Evolutionary conservation across 306 rosid genomes (phyloP).

Genomic region (Vigna nakashimae): DNA sequence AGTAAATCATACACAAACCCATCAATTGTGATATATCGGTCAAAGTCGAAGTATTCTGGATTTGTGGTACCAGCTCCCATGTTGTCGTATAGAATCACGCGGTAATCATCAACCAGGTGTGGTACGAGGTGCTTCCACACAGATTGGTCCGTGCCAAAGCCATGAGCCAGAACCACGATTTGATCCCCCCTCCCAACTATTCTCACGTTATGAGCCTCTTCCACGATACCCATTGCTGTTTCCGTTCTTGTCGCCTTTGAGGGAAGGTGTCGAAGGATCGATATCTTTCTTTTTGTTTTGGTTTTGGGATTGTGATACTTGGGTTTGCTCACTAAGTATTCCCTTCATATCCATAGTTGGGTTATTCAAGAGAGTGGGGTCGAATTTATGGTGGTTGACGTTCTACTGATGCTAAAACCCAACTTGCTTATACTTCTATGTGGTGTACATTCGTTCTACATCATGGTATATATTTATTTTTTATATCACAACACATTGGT

Average conservation of each 20-base stretch:
- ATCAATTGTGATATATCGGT: slow-evolving; percentile 61
- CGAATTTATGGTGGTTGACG: slow-evolving; percentile 23
- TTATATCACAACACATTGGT: too few species aligned
- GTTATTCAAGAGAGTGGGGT: slow-evolving; percentile 28
- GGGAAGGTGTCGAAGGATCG: too few species aligned
- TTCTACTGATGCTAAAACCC: slow-evolving; percentile 13
- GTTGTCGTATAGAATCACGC: slow-evolving; percentile 65
- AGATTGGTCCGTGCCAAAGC: slow-evolving; percentile 82
- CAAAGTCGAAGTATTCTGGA: slow-evolving; percentile 74
- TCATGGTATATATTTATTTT: too few species aligned
- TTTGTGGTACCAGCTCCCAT: slow-evolving; percentile 81
- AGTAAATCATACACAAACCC: slow-evolving; percentile 68
- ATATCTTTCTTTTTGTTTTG: neutral
- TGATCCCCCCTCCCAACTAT: slow-evolving; percentile 55
- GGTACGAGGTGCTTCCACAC: slow-evolving; percentile 81
- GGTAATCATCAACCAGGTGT: slow-evolving; percentile 63
- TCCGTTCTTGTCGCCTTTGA: too few species aligned
- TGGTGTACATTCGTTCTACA: too few species aligned
- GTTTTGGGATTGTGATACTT: neutral
- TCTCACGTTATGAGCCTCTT: slow-evolving; percentile 76
- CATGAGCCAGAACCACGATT: slow-evolving; percentile 62
- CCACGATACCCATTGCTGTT: slow-evolving; percentile 57
- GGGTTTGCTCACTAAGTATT: neutral
- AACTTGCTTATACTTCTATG: slow-evolving; percentile 3
- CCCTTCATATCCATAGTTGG: neutral